phyloP scores from a whole-genome alignment of 192 early-diverging fungal genomes.

The Linnemannia schmuckeri region DNA sequence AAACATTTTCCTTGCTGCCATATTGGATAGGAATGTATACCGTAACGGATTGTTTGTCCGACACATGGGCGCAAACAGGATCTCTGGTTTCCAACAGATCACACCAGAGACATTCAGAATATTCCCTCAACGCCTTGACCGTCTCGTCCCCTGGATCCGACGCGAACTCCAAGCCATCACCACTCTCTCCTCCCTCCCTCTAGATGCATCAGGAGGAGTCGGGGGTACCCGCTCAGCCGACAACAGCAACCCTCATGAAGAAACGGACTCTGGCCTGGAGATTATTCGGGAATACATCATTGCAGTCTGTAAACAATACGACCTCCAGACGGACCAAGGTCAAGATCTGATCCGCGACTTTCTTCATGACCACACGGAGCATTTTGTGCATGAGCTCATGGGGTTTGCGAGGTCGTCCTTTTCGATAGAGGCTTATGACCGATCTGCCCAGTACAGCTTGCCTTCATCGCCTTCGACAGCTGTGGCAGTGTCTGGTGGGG shows the following conservation, averaged over 20 bases:
- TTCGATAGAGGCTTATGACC: constrained; percentile 43
- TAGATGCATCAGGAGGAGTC: too few relatives aligned
- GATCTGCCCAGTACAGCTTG: constrained; percentile 26
- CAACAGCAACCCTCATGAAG: not conserved
- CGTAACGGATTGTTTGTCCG: constrained; percentile 32
- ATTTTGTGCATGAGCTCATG: constrained; percentile 47
- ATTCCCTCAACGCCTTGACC: constrained; percentile 31
- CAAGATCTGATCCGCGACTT: constrained; percentile 39
- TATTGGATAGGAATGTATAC: constrained; percentile 27
- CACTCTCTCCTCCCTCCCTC: not conserved
- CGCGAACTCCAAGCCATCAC: constrained; percentile 39
- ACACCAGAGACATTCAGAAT: constrained; percentile 39
- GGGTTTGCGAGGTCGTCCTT: constrained; percentile 47
- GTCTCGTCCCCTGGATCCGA: constrained; percentile 47
- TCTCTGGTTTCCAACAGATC: constrained; percentile 39
- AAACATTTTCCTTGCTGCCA: not conserved
- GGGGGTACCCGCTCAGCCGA: not conserved
- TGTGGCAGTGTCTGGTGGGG: not conserved
- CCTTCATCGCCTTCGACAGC: not conserved
- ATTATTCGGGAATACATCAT: constrained; percentile 48
- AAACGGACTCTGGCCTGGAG: constrained; percentile 21
- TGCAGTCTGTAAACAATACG: constrained; percentile 34
- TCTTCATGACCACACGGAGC: constrained; percentile 42
- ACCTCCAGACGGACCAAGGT: constrained; percentile 40
- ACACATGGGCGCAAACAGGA: constrained; percentile 43